Base-by-base conservation (phyloP, 2,329 filamentous ascomycete genomes). In the Colletotrichum musicola region DNA sequence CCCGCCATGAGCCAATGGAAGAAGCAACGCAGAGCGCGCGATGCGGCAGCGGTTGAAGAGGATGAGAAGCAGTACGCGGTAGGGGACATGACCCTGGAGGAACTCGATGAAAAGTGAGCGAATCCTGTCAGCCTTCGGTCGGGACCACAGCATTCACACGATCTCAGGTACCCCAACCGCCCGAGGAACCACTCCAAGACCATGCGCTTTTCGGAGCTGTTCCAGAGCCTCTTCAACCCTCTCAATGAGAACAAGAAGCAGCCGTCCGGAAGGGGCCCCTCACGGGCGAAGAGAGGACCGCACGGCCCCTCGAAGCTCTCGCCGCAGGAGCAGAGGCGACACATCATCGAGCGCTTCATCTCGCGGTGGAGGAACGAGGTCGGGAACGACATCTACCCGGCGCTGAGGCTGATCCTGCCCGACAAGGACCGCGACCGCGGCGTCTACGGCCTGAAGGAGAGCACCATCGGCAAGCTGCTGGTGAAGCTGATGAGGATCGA, bases 361-460 rank as follows among this genome's bases (percentile, higher is more conserved):
- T 87, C 88, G 14, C 87, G 89, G 77, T 99, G 96, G 96, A 89
- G 95, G 46, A 89, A 89, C 64, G 91, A 97, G 70, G 95, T 98
- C 22, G 96, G 96, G 27, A 84, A 93, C 73, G 96, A 99, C 79
- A 93, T 99, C 74, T 98, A 96, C 76, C 96, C 96, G 0, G 95
- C 94, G 1, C 88, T 99, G 79, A 90, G 96, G 20, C 87, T 99
- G 54, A 97, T 98, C 65, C 85, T 98, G 4, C 95, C 95, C 0
- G 94, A 97, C 75, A 97, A 97, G 77, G 96, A 99, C 76, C 89
- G 94, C 46, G 94, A 98, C 75, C 89, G 96, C 55, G 92, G 92
- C 18, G 94, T 97, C 84, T 99, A 98, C 75, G 94, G 95, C 1
- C 84, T 99, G 47, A 98, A 98, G 77, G 96, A 99, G 82, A 95